Evolutionary conservation across 78 protist genomes (phyloP), one percentile per base, ranked within the genome.

Genomic region (Ministeria vibrans): DNA sequence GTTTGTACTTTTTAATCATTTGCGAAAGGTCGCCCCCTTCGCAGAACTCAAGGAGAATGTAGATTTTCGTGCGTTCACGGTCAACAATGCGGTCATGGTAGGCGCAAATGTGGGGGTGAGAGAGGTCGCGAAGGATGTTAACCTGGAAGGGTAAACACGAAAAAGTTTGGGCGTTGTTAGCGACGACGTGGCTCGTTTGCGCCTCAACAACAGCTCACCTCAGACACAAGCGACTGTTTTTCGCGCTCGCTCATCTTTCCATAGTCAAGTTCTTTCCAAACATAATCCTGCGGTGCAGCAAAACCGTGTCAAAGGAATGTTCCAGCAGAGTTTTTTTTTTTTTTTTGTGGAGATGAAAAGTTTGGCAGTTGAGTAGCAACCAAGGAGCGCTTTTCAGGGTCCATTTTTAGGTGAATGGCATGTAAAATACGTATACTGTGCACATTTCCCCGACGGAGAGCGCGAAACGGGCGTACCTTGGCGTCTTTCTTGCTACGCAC

Each of bases 1-100:
- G 18, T 59, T 61, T 78, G 82, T 86, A 81, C 63, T 81, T 82
- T 38, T 45, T 45, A 66, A 92, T 89, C 27, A 85, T 30, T 7
- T 64, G 43, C 6, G 90, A 81, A 0, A 95, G 88, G 78, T 95
- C 98, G 38, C 98, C 98, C 45, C 95, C 93, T 25, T 87, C 89
- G 82, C 98, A 95, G 68, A 32, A 92, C 79, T 95, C 98, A 85
- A 86, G 87, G 59, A 88, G 41, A 42, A 91, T 79, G 68, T 68
- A 85, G 55, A 91, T 68, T 5, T 39, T 74, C 9, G 61, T 1
- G n/a, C 55, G 55, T 36, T 75, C 82, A 0, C 80, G 13, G 45
- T 84, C 83, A 90, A 92, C 91, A 41, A 92, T 78, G 61, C 95
- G 83, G 46, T 92, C 94, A 77, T 85, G 81, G 81, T 91, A 95